phyloP scores from a whole-genome alignment of 1,284 basidiomycete species.

The Coniophora puteana region DNA sequence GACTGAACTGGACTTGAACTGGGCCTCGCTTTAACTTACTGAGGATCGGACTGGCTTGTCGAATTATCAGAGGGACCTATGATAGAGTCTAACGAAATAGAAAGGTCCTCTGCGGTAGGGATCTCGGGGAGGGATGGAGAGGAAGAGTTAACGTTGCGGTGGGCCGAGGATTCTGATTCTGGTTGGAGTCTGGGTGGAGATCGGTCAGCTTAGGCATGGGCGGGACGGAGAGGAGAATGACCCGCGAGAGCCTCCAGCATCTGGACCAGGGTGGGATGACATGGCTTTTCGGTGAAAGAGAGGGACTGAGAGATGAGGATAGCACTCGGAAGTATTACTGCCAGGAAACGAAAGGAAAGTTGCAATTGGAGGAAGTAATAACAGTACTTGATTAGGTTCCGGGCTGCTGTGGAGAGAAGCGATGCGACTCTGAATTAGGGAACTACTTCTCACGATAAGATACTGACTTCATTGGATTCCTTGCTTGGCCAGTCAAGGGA shows the following conservation, averaged over 20 bases:
- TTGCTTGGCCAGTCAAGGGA: too few species aligned
- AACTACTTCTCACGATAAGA: conserved; percentile 16
- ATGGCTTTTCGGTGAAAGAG: too few species aligned
- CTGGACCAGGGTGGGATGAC: too few species aligned
- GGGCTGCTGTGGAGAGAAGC: neutral
- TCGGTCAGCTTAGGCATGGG: too few species aligned
- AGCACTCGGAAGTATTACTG: too few species aligned
- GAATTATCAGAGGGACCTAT: conserved; percentile 17
- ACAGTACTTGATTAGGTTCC: too few species aligned
- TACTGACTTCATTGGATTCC: too few species aligned
- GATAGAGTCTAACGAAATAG: conserved; percentile 47
- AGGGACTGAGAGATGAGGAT: too few species aligned
- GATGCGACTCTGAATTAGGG: conserved; percentile 6
- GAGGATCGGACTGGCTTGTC: conserved; percentile 16
- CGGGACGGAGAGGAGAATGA: neutral
- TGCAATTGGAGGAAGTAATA: too few species aligned
- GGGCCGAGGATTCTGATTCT: conserved; percentile 5
- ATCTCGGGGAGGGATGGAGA: conserved; percentile 51
- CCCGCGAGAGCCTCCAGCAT: too few species aligned
- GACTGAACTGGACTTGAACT: conserved; percentile 20
- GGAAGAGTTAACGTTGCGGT: conserved; percentile 20
- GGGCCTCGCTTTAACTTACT: conserved; percentile 27
- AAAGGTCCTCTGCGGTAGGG: conserved; percentile 46
- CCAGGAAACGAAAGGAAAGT: too few species aligned
- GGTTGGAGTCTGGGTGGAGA: conserved; percentile 1